Evolutionary conservation across 2,329 filamentous ascomycete species (phyloP).

Genomic region (Diaporthe aspalathi): DNA sequence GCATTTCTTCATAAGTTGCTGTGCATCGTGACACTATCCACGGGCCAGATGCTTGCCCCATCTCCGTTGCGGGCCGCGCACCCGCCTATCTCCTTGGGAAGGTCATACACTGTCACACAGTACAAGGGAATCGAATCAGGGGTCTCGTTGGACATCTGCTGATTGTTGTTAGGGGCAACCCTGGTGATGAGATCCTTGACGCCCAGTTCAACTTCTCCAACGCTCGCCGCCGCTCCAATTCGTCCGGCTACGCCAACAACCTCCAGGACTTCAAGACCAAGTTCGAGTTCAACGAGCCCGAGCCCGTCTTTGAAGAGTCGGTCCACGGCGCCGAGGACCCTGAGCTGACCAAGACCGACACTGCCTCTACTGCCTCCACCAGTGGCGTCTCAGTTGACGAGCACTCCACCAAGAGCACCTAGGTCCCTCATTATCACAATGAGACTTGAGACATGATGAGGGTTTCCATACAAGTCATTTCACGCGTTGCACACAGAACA

Average conservation of each 20-base stretch:
- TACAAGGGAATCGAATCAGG: background rate
- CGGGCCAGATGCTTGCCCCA: background rate
- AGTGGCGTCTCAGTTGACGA: constrained; percentile 67
- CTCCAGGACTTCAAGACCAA: constrained; percentile 92
- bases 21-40: background rate
- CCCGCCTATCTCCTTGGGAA: background rate
- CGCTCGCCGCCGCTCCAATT: constrained; percentile 91
- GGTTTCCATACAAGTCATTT: constrained; percentile 37
- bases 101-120: background rate
- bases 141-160: constrained; percentile 11
- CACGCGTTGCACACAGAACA: constrained; percentile 32
- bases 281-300: constrained; percentile 89
- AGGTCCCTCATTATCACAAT: constrained; percentile 16
- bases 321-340: constrained; percentile 77
- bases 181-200: constrained; percentile 87
- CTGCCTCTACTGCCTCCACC: constrained; percentile 61
- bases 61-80: background rate
- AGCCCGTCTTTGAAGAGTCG: constrained; percentile 92
- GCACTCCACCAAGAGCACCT: constrained; percentile 48
- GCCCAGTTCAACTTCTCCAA: constrained; percentile 86
- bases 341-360: constrained; percentile 67
- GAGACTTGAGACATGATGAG: constrained; percentile 39
- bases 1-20: background rate
- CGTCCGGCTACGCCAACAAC: constrained; percentile 77
- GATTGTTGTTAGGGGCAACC: constrained; percentile 74